phyloP scores from a whole-genome alignment of 1,284 basidiomycete genomes.

The Dichomitus squalens region DNA sequence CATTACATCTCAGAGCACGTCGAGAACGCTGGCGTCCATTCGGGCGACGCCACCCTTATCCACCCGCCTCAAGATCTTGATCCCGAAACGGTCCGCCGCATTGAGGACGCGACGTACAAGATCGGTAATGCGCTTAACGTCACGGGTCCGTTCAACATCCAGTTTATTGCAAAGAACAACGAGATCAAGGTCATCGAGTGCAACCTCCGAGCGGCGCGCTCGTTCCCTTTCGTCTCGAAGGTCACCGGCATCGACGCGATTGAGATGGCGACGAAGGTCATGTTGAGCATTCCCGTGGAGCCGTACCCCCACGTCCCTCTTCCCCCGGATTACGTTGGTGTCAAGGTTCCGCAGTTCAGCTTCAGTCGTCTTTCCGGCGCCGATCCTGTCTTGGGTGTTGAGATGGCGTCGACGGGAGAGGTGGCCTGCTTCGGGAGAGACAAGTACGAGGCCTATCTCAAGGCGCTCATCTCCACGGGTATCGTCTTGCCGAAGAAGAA shows the following conservation, averaged over 20 bases:
- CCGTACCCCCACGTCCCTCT: constrained; percentile 89
- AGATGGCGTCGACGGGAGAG: constrained; percentile 99
- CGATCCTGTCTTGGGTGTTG: constrained; percentile 97
- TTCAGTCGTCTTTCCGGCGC: constrained; percentile 96
- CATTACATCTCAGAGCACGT: constrained; percentile 99
- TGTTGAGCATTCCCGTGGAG: constrained; percentile 89
- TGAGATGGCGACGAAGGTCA: constrained; percentile 98
- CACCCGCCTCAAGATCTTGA: constrained; percentile 98
- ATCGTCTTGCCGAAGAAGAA: constrained; percentile 96
- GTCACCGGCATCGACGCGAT: constrained; percentile 98
- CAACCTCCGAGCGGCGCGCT: constrained; percentile 96
- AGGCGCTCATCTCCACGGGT: constrained; percentile 95
- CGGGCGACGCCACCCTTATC: constrained; percentile 96
- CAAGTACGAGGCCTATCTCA: constrained; percentile 98
- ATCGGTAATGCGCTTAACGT: constrained; percentile 98
- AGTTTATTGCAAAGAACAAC: constrained; percentile 99
- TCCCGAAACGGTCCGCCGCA: constrained; percentile 93
- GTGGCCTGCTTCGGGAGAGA: constrained; percentile 98
- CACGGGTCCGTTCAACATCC: constrained; percentile 98
- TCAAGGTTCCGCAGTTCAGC: constrained; percentile 99
- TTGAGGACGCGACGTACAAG: constrained; percentile 96
- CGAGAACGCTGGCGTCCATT: constrained; percentile 98
- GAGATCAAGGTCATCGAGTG: constrained; percentile 99
- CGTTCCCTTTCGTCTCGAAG: constrained; percentile 99
- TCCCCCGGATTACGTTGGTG: constrained; percentile 92